These are phyloP conservation scores for Mimosa pudica DNA, from an alignment of 306 rosid genomes.

Conservation along the genomic window DNA sequence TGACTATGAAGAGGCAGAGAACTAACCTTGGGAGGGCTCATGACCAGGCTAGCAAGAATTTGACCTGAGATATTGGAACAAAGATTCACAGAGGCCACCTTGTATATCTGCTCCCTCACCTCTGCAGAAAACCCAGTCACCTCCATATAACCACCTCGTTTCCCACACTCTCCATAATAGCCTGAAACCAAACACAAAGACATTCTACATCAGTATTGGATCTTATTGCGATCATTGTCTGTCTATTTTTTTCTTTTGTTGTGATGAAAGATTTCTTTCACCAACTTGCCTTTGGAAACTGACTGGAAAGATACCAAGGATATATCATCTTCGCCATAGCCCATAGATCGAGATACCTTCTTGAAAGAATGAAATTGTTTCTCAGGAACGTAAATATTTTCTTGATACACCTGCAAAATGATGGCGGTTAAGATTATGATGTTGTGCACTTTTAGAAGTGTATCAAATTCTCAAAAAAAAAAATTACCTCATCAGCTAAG, in stretches of 20 bases:
- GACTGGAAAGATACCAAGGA: slow-evolving; percentile 68
- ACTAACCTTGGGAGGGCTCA: slow-evolving; percentile 75
- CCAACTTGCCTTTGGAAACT: slow-evolving; percentile 61
- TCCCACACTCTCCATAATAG: slow-evolving; percentile 73
- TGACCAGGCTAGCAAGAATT: slow-evolving; percentile 70
- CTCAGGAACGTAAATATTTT: slow-evolving; percentile 63
- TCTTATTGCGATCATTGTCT: neutral
- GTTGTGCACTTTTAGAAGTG: neutral
- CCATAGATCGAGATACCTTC: slow-evolving; percentile 66
- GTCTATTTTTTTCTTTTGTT: neutral
- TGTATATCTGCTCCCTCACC: slow-evolving; percentile 69
- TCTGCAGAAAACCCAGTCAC: slow-evolving; percentile 68
- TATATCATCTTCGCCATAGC: slow-evolving; percentile 61
- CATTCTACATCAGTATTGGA: slow-evolving; percentile 5
- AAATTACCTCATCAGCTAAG: slow-evolving; percentile 91
- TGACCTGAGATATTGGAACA: slow-evolving; percentile 77
- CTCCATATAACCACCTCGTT: slow-evolving; percentile 81
- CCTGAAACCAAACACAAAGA: slow-evolving; percentile 42
- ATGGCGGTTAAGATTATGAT: neutral
- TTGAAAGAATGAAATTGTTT: slow-evolving; percentile 67
- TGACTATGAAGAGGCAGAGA: slow-evolving; percentile 8
- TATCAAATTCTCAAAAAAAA: neutral
- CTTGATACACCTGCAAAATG: slow-evolving; percentile 63
- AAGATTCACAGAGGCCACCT: slow-evolving; percentile 69
- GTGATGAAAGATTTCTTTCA: neutral